Evolutionary conservation across 495 filamentous ascomycete species (phyloP), one percentile per base, ranked within the genome.

Genomic region (Penicillium coffeae): DNA sequence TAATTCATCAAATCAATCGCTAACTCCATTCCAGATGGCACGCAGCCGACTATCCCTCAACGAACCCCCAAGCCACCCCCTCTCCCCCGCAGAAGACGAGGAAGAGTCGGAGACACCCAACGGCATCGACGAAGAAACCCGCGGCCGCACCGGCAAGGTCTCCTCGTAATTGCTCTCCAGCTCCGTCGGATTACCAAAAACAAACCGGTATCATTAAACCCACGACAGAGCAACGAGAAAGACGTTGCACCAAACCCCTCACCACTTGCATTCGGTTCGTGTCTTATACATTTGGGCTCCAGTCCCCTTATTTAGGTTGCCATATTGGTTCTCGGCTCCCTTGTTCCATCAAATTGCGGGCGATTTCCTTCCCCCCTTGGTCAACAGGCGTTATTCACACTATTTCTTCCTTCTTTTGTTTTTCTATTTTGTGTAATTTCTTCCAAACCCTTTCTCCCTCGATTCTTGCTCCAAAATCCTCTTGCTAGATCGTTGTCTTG

Each of bases 21-120:
- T 55, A 55, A 53, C 21, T 34, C 10, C 18, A 21, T 40, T 35
- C 37, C 51, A 78, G 71, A 79, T 78, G 73, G 74, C 73, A 45
- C 75, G 79, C 48, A 78, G 75, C 43, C 72, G 76, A 15, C 73
- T 70, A 19, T 83, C 79, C 6, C 65, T 83, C 64, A 69, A 58
- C 59, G 68, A 68, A 19, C 48, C 50, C 8, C 39, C 44, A 16
- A 71, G 70, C 66, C 59, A 79, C 54, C 63, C 71, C 63, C 62
- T 71, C 60, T 58, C 69, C 38, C 60, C 81, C 62, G 62, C 75
- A 58, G 74, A 76, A 44, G 79, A 80, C 14, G 76, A 76, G 21
- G 76, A 76, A 19, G 75, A 72, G 21, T 73, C 74, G 20, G 72
- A 75, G 32, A 66, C 67, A 34, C 72, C 59, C 62, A 65, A 66